Conservation (phyloP, 441 rosid species). For the Mallotus japonicus region DNA sequence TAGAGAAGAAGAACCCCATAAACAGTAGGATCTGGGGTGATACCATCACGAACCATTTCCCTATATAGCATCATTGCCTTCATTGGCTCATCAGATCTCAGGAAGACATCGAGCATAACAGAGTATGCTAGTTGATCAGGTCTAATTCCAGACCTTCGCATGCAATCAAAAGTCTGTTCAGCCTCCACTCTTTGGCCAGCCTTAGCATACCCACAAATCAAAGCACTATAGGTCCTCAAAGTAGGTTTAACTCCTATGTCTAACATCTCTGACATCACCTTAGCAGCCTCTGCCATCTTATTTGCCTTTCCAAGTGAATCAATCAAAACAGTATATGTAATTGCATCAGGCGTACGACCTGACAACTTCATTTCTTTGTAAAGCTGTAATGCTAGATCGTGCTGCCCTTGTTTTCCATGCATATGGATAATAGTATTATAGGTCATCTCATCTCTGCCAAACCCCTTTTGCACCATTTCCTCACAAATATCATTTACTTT, state of each 20-base stretch:
- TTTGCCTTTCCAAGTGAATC: slow-evolving; percentile 91
- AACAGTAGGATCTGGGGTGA: slow-evolving; percentile 50
- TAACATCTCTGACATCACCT: slow-evolving; percentile 93
- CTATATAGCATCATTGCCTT: slow-evolving; percentile 63
- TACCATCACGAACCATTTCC: slow-evolving; percentile 69
- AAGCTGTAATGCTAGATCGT: slow-evolving; percentile 66
- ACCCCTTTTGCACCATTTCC: slow-evolving; percentile 75
- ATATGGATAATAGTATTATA: slow-evolving; percentile 91
- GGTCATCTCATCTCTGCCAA: slow-evolving; percentile 84
- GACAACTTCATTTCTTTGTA: slow-evolving; percentile 77
- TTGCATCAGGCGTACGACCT: slow-evolving; percentile 75
- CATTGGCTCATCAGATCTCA: slow-evolving; percentile 56
- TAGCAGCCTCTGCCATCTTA: slow-evolving; percentile 68
- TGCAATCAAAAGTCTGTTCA: slow-evolving; percentile 71
- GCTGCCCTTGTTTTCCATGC: slow-evolving; percentile 89
- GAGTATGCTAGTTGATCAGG: slow-evolving; percentile 87
- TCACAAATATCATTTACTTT: slow-evolving; percentile 71
- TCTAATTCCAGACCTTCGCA: slow-evolving; percentile 72
- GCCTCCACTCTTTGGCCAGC: slow-evolving; percentile 81
- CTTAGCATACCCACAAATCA: slow-evolving; percentile 94
- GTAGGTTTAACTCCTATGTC: slow-evolving; percentile 77
- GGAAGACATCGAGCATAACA: slow-evolving; percentile 77
- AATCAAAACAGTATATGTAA: slow-evolving; percentile 84
- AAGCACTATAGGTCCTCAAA: slow-evolving; percentile 85
- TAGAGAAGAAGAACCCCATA: slow-evolving; percentile 56